Percentiles rank a stretch among this genome's conserved stretches.
These are phyloP conservation scores for Alternaria burnsii DNA, from an alignment of 2,329 filamentous ascomycete genomes.

Conservation along the genomic window DNA sequence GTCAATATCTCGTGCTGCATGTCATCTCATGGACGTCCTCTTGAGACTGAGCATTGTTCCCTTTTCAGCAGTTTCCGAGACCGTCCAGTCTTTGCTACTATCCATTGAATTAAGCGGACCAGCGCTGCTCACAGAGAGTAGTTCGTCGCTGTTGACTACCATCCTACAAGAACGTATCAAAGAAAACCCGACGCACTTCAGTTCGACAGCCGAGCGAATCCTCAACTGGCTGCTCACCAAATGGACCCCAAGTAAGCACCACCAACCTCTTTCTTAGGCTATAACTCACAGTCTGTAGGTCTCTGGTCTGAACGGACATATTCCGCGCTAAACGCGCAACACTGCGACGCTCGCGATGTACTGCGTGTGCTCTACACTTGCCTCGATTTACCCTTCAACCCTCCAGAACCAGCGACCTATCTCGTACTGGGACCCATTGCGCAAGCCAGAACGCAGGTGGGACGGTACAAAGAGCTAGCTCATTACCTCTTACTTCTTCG, in stretches of 20 bases:
- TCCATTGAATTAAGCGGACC: slow-evolving; percentile 85
- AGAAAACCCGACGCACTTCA: slow-evolving; percentile 73
- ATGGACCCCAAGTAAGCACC: slow-evolving; percentile 78
- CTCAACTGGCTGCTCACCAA: slow-evolving; percentile 82
- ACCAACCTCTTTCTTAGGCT: too few relatives aligned
- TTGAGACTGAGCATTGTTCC: slow-evolving; percentile 71
- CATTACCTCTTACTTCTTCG: slow-evolving; percentile 60
- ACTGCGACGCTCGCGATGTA: slow-evolving; percentile 71
- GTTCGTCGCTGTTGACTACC: slow-evolving; percentile 74
- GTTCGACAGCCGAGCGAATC: slow-evolving; percentile 73
- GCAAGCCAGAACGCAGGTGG: slow-evolving; percentile 55
- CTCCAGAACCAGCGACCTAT: slow-evolving; percentile 35
- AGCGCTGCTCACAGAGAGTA: slow-evolving; percentile 78
- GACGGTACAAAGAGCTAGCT: slow-evolving; percentile 53
- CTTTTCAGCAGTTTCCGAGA: slow-evolving; percentile 72
- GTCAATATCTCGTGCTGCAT: slow-evolving; percentile 78
- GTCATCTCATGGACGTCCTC: slow-evolving; percentile 74
- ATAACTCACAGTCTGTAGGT: slow-evolving; percentile 39
- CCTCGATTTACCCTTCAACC: slow-evolving; percentile 62
- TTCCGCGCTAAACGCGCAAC: slow-evolving; percentile 69
- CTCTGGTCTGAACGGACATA: slow-evolving; percentile 69
- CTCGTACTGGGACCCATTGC: slow-evolving; percentile 53
- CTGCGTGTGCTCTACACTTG: slow-evolving; percentile 74
- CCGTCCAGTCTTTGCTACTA: slow-evolving; percentile 75
- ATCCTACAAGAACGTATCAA: slow-evolving; percentile 72